These are phyloP conservation scores for Scedosporium dehoogii DNA, from an alignment of 2,329 filamentous ascomycete species.

Conservation along the genomic window DNA sequence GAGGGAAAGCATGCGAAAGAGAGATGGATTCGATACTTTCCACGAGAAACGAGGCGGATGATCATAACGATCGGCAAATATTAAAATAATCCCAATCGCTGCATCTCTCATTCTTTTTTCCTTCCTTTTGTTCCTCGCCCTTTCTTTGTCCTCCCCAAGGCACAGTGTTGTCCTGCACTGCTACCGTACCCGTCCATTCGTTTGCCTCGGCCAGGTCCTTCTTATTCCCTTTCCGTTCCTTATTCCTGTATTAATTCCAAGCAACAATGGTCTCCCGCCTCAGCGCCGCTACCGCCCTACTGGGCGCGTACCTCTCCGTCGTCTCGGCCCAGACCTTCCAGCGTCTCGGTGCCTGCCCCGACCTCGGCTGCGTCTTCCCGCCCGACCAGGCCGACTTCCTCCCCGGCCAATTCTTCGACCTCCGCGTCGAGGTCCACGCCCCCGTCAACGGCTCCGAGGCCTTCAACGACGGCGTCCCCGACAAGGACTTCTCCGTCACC, in stretches of 20 bases:
- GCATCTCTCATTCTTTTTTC: neutral
- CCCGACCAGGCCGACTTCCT: conserved; percentile 68
- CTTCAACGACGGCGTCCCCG: conserved; percentile 56
- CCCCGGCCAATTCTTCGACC: conserved; percentile 74
- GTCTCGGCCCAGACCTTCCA: conserved; percentile 49
- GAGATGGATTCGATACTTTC: neutral
- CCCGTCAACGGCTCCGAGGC: conserved; percentile 74
- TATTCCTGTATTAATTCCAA: neutral
- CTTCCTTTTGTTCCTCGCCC: neutral
- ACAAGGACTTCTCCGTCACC: conserved; percentile 66
- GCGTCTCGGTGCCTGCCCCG: conserved; percentile 48
- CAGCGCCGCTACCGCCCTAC: conserved; percentile 19
- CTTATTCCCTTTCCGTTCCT: neutral
- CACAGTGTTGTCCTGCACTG: neutral
- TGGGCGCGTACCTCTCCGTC: conserved; percentile 20
- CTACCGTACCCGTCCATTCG: neutral
- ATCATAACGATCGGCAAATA: neutral
- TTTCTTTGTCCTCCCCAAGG: neutral
- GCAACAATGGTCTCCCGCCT: conserved; percentile 25
- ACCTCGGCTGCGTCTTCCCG: conserved; percentile 49
- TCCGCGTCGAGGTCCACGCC: conserved; percentile 73
- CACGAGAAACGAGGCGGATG: neutral
- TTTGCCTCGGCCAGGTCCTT: neutral
- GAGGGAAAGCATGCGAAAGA: neutral
- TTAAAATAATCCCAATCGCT: neutral